phyloP scores from a whole-genome alignment of 345 rosid species.

The Passiflora organensis region DNA sequence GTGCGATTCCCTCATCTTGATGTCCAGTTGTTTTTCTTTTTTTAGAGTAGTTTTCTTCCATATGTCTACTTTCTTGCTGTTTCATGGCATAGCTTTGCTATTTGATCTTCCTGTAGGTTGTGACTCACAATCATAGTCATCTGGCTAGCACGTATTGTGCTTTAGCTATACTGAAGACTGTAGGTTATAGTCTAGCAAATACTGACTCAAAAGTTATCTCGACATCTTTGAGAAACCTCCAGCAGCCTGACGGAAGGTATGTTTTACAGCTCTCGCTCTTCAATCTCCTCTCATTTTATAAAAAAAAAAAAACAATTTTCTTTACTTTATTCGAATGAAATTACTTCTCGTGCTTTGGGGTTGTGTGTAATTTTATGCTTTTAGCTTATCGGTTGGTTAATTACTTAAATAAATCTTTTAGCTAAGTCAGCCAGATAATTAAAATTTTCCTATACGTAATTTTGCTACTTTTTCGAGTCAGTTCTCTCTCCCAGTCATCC shows the following conservation, averaged over 20 bases:
- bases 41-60: not conserved
- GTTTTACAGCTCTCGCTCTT: slow-evolving; percentile 7
- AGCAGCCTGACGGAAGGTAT: slow-evolving; percentile 86
- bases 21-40: not conserved
- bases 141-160: slow-evolving; percentile 88
- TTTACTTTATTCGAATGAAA: too few species aligned
- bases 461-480: not conserved
- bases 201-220: slow-evolving; percentile 44
- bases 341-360: too few species aligned
- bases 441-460: not conserved
- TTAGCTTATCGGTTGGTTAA: too few species aligned
- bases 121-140: slow-evolving; percentile 53
- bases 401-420: too few species aligned
- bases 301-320: not conserved
- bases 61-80: not conserved
- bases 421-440: not conserved
- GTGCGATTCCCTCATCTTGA: not conserved
- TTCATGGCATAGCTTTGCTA: not conserved
- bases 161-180: slow-evolving; percentile 57
- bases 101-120: slow-evolving; percentile 38
- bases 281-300: not conserved
- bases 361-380: too few species aligned
- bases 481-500: not conserved
- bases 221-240: slow-evolving; percentile 73
- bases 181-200: slow-evolving; percentile 52